Base-by-base conservation (phyloP, 2,329 filamentous ascomycete species). In the Fusarium stilboides region DNA sequence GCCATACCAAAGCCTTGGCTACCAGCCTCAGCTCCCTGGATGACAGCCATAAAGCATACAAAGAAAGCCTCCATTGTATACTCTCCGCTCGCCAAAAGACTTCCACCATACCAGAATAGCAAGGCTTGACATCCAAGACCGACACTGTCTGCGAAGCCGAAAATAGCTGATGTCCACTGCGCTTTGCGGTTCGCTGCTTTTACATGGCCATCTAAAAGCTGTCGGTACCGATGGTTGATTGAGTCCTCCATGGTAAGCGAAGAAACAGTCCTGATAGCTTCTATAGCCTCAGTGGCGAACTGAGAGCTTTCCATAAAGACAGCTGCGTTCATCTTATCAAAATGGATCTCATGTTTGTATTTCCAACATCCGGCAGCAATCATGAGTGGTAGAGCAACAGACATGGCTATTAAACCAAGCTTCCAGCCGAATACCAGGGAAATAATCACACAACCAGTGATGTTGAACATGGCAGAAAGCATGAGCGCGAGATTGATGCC, bases 221-320 rank as follows among this genome's bases (percentile, higher is more conserved):
- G 66, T 6, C 77, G 69, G 51, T 82, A 83, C 4, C 80, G 75
- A 3, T 73, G 62, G 34, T 79, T 79, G 46, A 91, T 89, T 12
- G 80, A 80, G 51, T 86, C 80, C 71, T 91, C 89, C 80, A 91
- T 85, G 0, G 86, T 88, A 5, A 91, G 78, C 0, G 87, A 83
- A 0, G 86, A 81, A 2, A 91, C 88, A 0, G 89, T 91, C n/a
- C 89, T 81, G 61, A 90, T 88, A 0, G 88, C 88, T 3, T 85
- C 83, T 6, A 91, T 87, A 3, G 88, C 85, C 70, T 91, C 89
- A 0, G 87, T 84, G 2, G 88, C 88, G 61, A 91, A 90, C 60
- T 89, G 84, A 0, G 88, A 88, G 66, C 87, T 90, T 39, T 87
- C 84, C 10, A 82, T 81, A 71, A 90, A 91, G 0, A 89, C 85